These are phyloP conservation scores for Phialemonium atrogriseum DNA, from an alignment of 2,329 filamentous ascomycete species.

Conservation along the genomic window DNA sequence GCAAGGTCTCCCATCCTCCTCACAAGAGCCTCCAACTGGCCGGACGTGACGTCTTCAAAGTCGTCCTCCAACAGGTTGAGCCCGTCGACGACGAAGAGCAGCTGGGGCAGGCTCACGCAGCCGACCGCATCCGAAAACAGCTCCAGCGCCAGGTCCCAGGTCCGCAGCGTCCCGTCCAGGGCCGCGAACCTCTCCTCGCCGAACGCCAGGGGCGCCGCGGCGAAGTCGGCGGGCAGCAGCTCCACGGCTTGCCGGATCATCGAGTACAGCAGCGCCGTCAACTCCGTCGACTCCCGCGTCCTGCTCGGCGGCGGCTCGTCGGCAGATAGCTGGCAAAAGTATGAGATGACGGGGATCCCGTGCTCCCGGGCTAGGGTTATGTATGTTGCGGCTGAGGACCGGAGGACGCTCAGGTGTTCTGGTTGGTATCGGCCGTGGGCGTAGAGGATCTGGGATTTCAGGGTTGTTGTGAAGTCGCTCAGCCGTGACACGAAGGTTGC, in stretches of 20 bases:
- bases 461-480: constrained; percentile 5
- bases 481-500: constrained; percentile 6
- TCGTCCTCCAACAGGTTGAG: constrained; percentile 4
- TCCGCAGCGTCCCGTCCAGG: constrained; percentile 5
- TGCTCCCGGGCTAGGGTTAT: constrained; percentile 1
- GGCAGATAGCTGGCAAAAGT: constrained; percentile 7
- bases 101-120: constrained; percentile 1
- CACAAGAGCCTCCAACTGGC: too few species aligned
- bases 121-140: constrained; percentile 1
- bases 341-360: constrained; percentile 7
- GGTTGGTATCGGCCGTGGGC: constrained; percentile 4
- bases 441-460: constrained; percentile 9
- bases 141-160: constrained; percentile 2
- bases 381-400: constrained; percentile 5
- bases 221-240: constrained; percentile 4
- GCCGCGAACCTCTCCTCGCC: neutral
- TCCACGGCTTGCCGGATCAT: constrained; percentile 10
- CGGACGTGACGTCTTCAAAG: too few species aligned
- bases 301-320: constrained; percentile 6
- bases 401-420: constrained; percentile 1
- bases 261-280: constrained; percentile 6
- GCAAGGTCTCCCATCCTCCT: too few species aligned
- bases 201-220: neutral
- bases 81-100: constrained; percentile 4
- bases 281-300: constrained; percentile 8